Evolutionary conservation across 495 filamentous ascomycete genomes (phyloP), one percentile per base, ranked within the genome.

Genomic region (Talaromyces borbonicus): DNA sequence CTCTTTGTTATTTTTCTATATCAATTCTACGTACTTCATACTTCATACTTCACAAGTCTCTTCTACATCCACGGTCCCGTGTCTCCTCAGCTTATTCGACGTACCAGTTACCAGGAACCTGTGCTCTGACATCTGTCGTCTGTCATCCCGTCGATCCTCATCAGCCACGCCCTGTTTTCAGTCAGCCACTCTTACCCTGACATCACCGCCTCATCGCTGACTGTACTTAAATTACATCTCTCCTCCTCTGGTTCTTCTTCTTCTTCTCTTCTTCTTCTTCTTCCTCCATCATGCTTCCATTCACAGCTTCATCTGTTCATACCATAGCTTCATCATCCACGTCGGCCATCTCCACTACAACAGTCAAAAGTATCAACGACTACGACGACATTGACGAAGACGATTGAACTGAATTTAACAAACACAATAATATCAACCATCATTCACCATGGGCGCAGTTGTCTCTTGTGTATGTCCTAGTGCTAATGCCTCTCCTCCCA

Each of bases 401-500:
- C 8, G 43, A 46, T 4, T 46, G 59, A 52, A 25, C 38, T 19
- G 25, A 8, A 27, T 15, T 7, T 20, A 38, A 38, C 14, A 22
- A 39, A 39, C 36, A 36, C 49, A 49, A 7, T 29, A 42, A 36
- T 51, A 54, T 40, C 27, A 30, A 44, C 46, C 47, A 30, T n/a
- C 20, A 11, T 39, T 53, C 72, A 85, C 69, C 59, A 97, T 97
- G 90, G 90, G 90, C 70, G 90, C 86, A 68, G 85, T 96, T 62
- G 77, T 93, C 49, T 95, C 88, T 66, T 95, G 90, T 56, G 90
- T 97, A 90, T 54, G 88, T 82, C 47, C 24, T 26, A 9, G 12
- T 20, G 44, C 32, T 46, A 15, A 27, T 29, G 42, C 38, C 39
- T 24, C 40, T 38, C 50, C 40, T 16, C 18, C n/a, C 33, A 22